Conservation (phyloP, 2,329 filamentous ascomycete species). For the Shiraia sp. region DNA sequence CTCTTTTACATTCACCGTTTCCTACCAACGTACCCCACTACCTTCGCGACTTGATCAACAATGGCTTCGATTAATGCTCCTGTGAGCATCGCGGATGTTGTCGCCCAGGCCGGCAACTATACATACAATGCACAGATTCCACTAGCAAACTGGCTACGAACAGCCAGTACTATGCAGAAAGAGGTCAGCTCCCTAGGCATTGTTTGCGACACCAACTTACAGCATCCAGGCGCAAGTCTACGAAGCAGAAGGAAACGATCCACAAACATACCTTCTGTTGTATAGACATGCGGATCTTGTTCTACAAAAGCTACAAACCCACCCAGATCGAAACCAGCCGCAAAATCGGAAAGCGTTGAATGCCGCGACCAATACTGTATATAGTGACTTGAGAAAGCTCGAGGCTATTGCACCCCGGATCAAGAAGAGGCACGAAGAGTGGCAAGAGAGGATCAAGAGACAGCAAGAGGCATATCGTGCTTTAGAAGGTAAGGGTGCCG, state of each 20-base stretch:
- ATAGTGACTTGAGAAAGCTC: constrained; percentile 68
- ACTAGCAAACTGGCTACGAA: constrained; percentile 79
- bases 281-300: constrained; percentile 88
- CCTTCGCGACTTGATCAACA: constrained; percentile 7
- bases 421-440: constrained; percentile 66
- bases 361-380: constrained; percentile 64
- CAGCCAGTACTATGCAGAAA: constrained; percentile 76
- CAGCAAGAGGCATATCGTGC: constrained; percentile 30
- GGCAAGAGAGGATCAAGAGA: constrained; percentile 26
- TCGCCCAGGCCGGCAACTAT: constrained; percentile 75
- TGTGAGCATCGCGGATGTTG: constrained; percentile 76
- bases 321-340: constrained; percentile 73
- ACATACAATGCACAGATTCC: constrained; percentile 77
- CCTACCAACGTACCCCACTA: constrained; percentile 7
- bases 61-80: constrained; percentile 53
- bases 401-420: constrained; percentile 82
- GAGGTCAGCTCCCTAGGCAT: constrained; percentile 63
- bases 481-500: constrained; percentile 24
- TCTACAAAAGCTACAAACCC: constrained; percentile 71
- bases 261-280: constrained; percentile 88
- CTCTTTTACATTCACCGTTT: background rate
- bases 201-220: constrained; percentile 15
- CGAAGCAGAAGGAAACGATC: constrained; percentile 80
- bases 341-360: constrained; percentile 60
- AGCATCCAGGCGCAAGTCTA: constrained; percentile 75